Conservation (phyloP, 2,329 filamentous ascomycete species). For the Fusarium fracticaudum region DNA sequence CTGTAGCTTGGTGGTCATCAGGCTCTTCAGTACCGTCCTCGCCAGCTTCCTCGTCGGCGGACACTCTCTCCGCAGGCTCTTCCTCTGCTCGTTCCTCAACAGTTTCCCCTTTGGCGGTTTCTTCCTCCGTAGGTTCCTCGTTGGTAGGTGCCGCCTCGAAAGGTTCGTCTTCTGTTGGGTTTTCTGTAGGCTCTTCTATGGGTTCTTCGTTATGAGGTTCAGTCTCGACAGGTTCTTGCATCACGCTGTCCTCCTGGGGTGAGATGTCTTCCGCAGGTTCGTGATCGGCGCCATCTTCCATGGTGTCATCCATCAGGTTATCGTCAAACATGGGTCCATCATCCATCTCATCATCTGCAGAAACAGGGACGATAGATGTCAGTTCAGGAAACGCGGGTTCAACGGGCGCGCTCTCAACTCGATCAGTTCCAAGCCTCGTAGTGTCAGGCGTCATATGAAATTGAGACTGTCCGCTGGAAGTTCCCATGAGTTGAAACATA, state of each 20-base stretch:
- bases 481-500: background rate
- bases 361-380: background rate
- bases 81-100: background rate
- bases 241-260: background rate
- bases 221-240: background rate
- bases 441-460: background rate
- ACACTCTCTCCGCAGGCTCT: background rate
- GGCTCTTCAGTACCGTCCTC: background rate
- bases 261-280: background rate
- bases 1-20: background rate
- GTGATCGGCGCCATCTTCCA: background rate
- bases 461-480: background rate
- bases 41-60: background rate
- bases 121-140: background rate
- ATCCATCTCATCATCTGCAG: background rate
- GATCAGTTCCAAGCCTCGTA: background rate
- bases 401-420: background rate
- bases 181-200: background rate
- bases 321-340: background rate
- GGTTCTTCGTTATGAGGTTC: background rate
- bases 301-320: background rate
- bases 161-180: background rate
- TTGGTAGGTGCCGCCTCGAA: background rate
- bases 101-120: background rate
- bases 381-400: background rate